Conservation (phyloP, 352 stramenopile species). For the Pythium volutum region DNA sequence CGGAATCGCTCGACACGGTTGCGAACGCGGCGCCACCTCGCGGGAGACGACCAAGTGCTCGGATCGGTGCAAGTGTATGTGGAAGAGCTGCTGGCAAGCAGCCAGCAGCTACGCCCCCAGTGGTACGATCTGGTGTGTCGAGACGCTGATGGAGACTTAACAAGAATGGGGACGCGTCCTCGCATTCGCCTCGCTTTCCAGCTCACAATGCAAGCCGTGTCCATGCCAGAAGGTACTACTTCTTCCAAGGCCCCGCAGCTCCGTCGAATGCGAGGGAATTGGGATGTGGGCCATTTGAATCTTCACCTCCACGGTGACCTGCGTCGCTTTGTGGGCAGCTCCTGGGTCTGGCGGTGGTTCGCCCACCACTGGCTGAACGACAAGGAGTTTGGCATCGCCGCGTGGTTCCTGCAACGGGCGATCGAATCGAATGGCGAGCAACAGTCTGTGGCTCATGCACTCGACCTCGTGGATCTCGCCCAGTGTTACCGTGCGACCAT, state of each 20-base stretch:
- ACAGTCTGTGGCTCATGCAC: neutral
- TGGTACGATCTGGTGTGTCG: slow-evolving; percentile 16
- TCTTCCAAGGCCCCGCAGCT: neutral
- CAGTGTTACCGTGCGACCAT: slow-evolving; percentile 42
- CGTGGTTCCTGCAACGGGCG: slow-evolving; percentile 43
- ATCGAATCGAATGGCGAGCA: neutral
- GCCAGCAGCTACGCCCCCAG: neutral
- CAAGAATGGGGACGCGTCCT: slow-evolving; percentile 3
- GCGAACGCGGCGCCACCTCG: neutral
- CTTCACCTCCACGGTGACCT: slow-evolving; percentile 50
- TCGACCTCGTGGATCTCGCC: slow-evolving; percentile 36
- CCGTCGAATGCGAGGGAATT: slow-evolving; percentile 35
- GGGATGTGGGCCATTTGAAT: slow-evolving; percentile 39
- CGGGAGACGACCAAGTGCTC: slow-evolving; percentile 29
- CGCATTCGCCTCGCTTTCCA: slow-evolving; percentile 30
- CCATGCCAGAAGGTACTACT: neutral
- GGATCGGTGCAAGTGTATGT: slow-evolving; percentile 41
- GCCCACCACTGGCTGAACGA: slow-evolving; percentile 35
- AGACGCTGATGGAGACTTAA: neutral
- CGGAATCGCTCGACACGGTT: slow-evolving; percentile 33
- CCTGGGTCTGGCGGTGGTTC: slow-evolving; percentile 66
- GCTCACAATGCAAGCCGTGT: slow-evolving; percentile 22
- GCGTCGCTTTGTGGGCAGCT: slow-evolving; percentile 36
- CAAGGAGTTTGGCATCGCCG: slow-evolving; percentile 43
- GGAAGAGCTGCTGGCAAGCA: slow-evolving; percentile 33